Percentiles rank a stretch among this genome's conserved stretches.
Evolutionary conservation across 805 yeast species (phyloP).

Genomic region (Wickerhamomyces pijperi): DNA sequence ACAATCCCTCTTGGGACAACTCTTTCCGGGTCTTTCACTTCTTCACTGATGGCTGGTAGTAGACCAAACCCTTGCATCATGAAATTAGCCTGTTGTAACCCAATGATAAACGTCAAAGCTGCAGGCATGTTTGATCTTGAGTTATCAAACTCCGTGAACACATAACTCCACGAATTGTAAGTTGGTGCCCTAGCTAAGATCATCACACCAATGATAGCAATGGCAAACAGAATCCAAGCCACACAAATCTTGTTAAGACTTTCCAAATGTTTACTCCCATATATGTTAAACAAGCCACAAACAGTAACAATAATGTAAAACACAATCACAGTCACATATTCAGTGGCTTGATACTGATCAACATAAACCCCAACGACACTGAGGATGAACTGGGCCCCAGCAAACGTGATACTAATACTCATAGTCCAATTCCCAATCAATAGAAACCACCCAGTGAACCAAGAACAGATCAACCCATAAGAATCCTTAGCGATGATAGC

Average conservation of each 20-base stretch:
- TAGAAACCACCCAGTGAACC: constrained; percentile 74
- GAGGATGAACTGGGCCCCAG: constrained; percentile 65
- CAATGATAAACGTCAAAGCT: constrained; percentile 61
- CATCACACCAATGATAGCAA: constrained; percentile 53
- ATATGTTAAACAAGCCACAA: constrained; percentile 54
- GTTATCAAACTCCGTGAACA: constrained; percentile 59
- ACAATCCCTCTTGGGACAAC: constrained; percentile 68
- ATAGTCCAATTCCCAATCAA: constrained; percentile 71
- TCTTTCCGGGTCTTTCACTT: constrained; percentile 63
- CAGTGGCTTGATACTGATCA: constrained; percentile 45
- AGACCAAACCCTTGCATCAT: constrained; percentile 78
- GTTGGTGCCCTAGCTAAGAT: constrained; percentile 43
- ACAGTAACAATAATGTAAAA: constrained; percentile 44
- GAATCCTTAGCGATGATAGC: constrained; percentile 53
- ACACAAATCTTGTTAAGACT: constrained; percentile 56
- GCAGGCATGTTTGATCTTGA: constrained; percentile 69
- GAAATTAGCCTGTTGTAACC: constrained; percentile 68
- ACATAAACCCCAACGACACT: constrained; percentile 56
- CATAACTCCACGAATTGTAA: constrained; percentile 47
- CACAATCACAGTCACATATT: constrained; percentile 42
- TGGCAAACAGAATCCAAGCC: constrained; percentile 67
- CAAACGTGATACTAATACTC: constrained; percentile 61
- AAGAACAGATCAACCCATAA: constrained; percentile 48
- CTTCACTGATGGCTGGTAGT: constrained; percentile 74
- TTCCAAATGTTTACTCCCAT: constrained; percentile 49